phyloP scores from a whole-genome alignment of 176 grass and related monocot genomes.

The Aegilops tauschii region DNA sequence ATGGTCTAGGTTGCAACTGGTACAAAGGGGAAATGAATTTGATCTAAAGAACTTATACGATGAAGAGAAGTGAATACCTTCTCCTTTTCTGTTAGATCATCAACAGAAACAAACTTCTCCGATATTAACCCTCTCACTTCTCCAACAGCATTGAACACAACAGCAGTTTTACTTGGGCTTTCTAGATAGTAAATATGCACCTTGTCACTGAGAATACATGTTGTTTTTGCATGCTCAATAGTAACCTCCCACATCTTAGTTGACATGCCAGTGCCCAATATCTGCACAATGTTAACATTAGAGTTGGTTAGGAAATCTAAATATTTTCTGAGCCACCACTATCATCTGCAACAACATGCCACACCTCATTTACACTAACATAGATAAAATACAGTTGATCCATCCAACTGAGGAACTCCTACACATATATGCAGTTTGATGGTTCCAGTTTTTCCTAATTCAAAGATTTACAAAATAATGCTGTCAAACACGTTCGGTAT shows the following conservation, averaged over 20 bases:
- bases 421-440: not conserved
- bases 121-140: conserved; percentile 51
- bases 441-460: not conserved
- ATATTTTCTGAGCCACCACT: not conserved
- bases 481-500: not conserved
- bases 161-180: conserved; percentile 45
- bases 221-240: conserved; percentile 78
- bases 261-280: conserved; percentile 92
- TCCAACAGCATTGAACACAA: conserved; percentile 71
- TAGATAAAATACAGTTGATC: not conserved
- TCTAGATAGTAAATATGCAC: conserved; percentile 63
- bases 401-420: not conserved
- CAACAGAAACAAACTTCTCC: conserved; percentile 51
- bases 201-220: conserved; percentile 56
- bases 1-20: not conserved
- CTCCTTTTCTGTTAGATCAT: conserved; percentile 58
- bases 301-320: conserved; percentile 13
- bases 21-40: not conserved
- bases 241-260: conserved; percentile 85
- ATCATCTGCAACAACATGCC: conserved; percentile 13
- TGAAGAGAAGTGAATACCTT: conserved; percentile 41
- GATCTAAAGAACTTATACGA: not conserved
- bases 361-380: not conserved
- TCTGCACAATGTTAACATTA: conserved; percentile 60
- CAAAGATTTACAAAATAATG: not conserved